Base-by-base conservation (phyloP, 495 filamentous ascomycete species). In the Corynascus novoguineensis region DNA sequence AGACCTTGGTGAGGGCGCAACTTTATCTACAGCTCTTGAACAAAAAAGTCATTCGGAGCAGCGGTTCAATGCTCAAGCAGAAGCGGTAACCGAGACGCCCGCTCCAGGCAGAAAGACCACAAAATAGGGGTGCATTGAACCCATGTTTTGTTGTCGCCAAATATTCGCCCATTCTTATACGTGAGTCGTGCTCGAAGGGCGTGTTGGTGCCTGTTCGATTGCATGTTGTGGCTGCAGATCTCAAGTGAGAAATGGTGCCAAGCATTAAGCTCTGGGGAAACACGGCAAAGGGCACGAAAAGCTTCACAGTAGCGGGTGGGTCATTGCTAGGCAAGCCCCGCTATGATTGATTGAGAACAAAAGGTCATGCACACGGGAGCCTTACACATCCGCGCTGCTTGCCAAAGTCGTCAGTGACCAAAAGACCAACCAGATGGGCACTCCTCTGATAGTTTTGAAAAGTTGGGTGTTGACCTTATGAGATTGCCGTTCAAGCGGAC, bases 231-330 rank as follows among this genome's bases (percentile, higher is more conserved):
- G 27, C 25, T 44, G 38, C 28, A 34, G 29, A 8, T 12, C 9
- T 40, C 6, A 14, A 35, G 28, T 32, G 32, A 22, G 4, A 6
- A 8, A 4, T 3, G 17, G 51, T 32, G 35, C 50, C 50, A 52
- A 52, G 50, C 31, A 37, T 40, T n/a, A n/a, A n/a, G n/a, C n/a
- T n/a, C 35, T 52, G 49, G 35, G 35, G 51, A 53, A 53, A 28
- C n/a, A n/a, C n/a, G n/a, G n/a, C n/a, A n/a, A n/a, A n/a, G n/a
- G n/a, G n/a, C n/a, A n/a, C n/a, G n/a, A n/a, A n/a, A n/a, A n/a
- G n/a, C n/a, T n/a, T n/a, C n/a, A 40, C 51, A 53, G 38, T 40
- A 44, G n/a, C 51, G 6, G n/a, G 50, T 53, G 49, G 49, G 32
- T 14, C 34, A 37, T 37, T 10, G 34, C 3, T 12, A 37, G 34